Evolutionary conservation across 768 basidiomycete species (phyloP), one percentile per base, ranked within the genome.

Genomic region (Saitozyma podzolica): DNA sequence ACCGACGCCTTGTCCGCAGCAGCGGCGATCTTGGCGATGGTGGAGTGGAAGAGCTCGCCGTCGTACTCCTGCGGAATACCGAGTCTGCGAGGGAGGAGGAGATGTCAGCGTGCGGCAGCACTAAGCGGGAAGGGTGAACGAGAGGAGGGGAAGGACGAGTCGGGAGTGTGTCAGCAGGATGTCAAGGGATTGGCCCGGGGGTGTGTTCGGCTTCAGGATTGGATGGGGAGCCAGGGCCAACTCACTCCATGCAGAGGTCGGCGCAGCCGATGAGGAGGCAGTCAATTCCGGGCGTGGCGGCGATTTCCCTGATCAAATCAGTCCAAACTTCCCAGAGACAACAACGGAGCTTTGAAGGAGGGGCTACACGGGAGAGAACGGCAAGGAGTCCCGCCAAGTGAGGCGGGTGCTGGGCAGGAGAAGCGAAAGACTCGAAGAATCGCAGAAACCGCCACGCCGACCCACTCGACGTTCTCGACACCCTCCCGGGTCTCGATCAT

Each of bases 211-310:
- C 2, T 5, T 29, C 2, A 29, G 29, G 29, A 29, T 29, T 2
- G 5, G 2, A 29, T 29, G 2, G 29, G 29, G 5, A 29, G 29
- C 5, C 29, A 29, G 29, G n/a, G n/a, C n/a, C 16, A 16, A 58
- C 67, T 59, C 29, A 68, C 67, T 65, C 64, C 52, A 68, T 59
- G 57, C 56, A 68, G 11, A 68, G 57, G 52, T 68, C 67, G 9
- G 56, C 67, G 50, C 67, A 68, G 10, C 67, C 67, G 29, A 68
- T 62, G 16, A 68, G 40, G 6, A 68, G 60, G 40, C 48, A 49
- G 40, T 68, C 67, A 40, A 68, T 62, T 2, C 67, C 67, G 5
- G 50, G 43, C 13, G 54, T 45, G n/a, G 64, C 63, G 13, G 64
- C 67, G 29, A 68, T 68, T 9, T 17, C 63, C 52, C 67, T 68